Evolutionary conservation across 305 asterid species (phyloP).

Genomic region (Fraxinus albicans): DNA sequence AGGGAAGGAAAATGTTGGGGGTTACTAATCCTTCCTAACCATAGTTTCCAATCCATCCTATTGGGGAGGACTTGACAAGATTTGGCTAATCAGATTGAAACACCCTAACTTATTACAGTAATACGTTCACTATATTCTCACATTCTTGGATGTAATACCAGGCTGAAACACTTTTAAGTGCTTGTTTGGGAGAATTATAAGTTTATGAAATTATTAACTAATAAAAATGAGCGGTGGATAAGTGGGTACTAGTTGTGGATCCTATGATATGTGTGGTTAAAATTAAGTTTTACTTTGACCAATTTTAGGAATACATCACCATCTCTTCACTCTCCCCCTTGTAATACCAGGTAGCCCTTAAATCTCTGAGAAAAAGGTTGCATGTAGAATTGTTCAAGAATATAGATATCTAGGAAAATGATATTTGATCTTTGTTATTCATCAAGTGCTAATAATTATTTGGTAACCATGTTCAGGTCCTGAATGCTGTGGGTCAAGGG

Average conservation of each 20-base stretch:
- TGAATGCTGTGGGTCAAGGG: conserved; percentile 83
- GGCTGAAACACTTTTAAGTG: background rate
- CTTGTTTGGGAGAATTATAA: background rate
- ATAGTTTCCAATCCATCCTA: background rate
- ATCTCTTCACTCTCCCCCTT: background rate
- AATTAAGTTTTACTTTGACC: background rate
- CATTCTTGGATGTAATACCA: background rate
- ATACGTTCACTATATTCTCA: background rate
- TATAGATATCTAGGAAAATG: conserved; percentile 7
- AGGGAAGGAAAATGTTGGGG: background rate
- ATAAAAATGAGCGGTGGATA: background rate
- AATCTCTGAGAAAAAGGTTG: conserved; percentile 4
- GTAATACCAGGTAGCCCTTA: background rate
- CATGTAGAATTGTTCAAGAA: conserved; percentile 7
- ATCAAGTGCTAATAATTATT: background rate
- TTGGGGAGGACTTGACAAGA: background rate
- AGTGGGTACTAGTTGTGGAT: background rate
- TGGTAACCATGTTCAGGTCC: conserved; percentile 57
- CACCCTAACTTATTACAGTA: background rate
- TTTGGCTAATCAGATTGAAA: background rate
- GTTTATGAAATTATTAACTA: background rate
- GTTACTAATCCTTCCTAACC: background rate
- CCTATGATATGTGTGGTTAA: background rate
- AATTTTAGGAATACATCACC: background rate
- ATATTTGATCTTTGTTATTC: background rate